Conservation (phyloP, 1,284 basidiomycete species). For the Wallemia hederae region DNA sequence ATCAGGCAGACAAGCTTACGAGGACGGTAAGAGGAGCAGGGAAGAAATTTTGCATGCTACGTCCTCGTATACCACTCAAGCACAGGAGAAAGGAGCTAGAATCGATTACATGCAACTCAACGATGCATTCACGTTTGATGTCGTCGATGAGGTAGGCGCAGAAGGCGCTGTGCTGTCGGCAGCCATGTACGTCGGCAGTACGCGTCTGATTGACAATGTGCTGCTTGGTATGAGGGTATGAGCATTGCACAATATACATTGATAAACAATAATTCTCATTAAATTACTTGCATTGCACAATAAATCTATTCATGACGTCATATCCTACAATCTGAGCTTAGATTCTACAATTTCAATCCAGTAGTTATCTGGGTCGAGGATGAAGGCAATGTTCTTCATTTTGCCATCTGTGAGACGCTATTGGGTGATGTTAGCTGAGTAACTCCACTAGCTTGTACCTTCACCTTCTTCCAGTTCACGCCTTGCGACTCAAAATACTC, state of each 20-base stretch:
- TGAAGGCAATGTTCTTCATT: not conserved
- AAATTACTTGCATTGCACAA: not conserved
- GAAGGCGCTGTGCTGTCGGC: slow-evolving; percentile 36
- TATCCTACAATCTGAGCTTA: not conserved
- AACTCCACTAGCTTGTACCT: no score
- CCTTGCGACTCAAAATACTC: not conserved
- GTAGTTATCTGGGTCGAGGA: not conserved
- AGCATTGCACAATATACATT: not conserved
- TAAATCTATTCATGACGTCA: not conserved
- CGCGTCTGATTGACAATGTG: slow-evolving; percentile 78
- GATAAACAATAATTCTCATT: no score
- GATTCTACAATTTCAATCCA: not conserved
- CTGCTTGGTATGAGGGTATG: slow-evolving; percentile 31
- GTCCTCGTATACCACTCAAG: slow-evolving; percentile 6
- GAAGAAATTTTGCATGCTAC: slow-evolving; percentile 25
- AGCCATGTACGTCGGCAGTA: slow-evolving; percentile 59
- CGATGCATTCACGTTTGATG: slow-evolving; percentile 43
- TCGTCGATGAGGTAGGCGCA: slow-evolving; percentile 18
- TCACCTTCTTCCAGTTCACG: not conserved
- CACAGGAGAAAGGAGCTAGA: slow-evolving; percentile 10
- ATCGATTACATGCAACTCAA: slow-evolving; percentile 77
- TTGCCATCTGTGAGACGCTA: not conserved
- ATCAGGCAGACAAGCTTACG: slow-evolving; percentile 28
- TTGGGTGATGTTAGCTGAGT: no score
- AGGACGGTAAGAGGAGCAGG: slow-evolving; percentile 21